Base-by-base conservation (phyloP, 495 filamentous ascomycete species). In the Penicillium verhagenii region DNA sequence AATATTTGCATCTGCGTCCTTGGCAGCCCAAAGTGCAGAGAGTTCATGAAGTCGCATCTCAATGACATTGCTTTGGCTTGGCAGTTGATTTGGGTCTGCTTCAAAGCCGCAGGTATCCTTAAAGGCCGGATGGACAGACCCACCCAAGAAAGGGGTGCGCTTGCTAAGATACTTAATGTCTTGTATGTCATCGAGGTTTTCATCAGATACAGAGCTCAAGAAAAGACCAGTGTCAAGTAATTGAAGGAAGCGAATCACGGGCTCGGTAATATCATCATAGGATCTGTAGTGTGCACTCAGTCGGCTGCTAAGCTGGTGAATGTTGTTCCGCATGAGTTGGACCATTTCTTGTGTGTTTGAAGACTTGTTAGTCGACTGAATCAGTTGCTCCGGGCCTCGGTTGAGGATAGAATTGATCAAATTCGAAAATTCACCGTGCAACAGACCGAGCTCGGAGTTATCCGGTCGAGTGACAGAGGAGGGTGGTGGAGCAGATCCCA, bases 341-440 rank as follows among this genome's bases (percentile, higher is more conserved):
- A 71, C 61, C 54, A 64, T 70, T 42, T 68, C 59, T 24, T 68
- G 47, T 21, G 67, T 68, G 29, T 63, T 60, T 0, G 56, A 47
- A 4, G 54, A 42, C 8, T 53, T 53, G 13, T 59, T 38, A 6
- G 47, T 42, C 11, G 59, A 60, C 1, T 70, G 52, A 39, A 71
- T 65, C 58, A 66, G 71, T 6, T 66, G 53, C 25, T 81, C 76
- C 0, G 84, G 78, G 31, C 82, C 79, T 29, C 79, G 78, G 31
- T 75, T 67, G 9, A 92, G 70, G 8, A 92, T 69, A 6, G 83
- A 76, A 50, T 83, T 84, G 16, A 96, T 72, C 21, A 96, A 68
- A 54, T 88, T 94, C 43, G 74, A 78, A 60, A 97, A 90, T 63
- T 97, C 93, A 0, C 82, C 84, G 56, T 96, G 90, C 13, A 97